phyloP scores from a whole-genome alignment of 345 rosid species.

The Anastatica hierochuntica region DNA sequence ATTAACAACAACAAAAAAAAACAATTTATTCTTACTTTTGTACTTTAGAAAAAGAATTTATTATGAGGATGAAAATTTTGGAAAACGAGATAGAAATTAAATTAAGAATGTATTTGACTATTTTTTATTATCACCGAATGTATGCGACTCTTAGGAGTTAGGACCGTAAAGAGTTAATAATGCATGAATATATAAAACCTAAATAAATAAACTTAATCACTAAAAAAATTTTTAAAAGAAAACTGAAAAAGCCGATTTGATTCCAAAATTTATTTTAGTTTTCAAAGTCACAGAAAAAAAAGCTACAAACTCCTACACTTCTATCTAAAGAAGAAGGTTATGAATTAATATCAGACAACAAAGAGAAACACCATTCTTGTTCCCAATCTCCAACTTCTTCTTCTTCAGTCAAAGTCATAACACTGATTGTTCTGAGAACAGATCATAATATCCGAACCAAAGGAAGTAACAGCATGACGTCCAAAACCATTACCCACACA shows the following conservation, averaged over 20 bases:
- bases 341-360: neutral
- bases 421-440: constrained; percentile 45
- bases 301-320: neutral
- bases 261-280: neutral
- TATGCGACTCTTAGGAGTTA: constrained; percentile 6
- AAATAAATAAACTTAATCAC: neutral
- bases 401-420: constrained; percentile 25
- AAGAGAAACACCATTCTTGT: neutral
- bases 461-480: constrained; percentile 25
- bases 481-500: constrained; percentile 41
- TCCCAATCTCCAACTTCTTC: neutral
- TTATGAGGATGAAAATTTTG: neutral
- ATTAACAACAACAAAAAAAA: too few relatives aligned
- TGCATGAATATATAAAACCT: neutral
- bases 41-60: too few relatives aligned
- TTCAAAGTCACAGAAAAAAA: neutral
- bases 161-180: neutral
- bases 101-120: neutral
- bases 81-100: neutral
- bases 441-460: constrained; percentile 27
- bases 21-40: too few relatives aligned
- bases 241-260: neutral
- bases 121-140: neutral
- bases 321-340: neutral
- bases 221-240: too few relatives aligned